Conservation (phyloP, 768 basidiomycete species). For the Trametes villosa region DNA sequence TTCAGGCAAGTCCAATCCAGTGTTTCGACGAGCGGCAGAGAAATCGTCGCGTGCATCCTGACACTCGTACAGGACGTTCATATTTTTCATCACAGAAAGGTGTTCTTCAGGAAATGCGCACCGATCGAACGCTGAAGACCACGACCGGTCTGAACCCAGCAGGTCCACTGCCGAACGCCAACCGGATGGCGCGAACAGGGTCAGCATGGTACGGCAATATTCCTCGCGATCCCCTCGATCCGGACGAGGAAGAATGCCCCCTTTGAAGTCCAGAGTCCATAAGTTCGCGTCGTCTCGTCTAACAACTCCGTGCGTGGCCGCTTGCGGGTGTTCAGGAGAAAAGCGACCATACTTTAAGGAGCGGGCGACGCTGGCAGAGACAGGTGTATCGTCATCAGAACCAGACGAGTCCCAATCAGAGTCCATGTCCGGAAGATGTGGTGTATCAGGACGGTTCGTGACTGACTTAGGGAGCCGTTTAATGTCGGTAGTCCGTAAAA, state of each 20-base stretch:
- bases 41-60: conserved; percentile 38
- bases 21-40: conserved; percentile 8
- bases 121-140: neutral
- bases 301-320: neutral
- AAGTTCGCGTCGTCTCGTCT: neutral
- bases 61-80: conserved; percentile 38
- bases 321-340: neutral
- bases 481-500: neutral
- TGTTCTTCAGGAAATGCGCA: conserved; percentile 23
- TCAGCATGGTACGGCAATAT: neutral
- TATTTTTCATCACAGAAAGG: conserved; percentile 25
- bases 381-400: neutral
- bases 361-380: no score
- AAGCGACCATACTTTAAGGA: neutral
- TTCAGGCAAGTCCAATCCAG: neutral
- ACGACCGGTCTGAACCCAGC: neutral
- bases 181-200: neutral
- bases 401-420: neutral
- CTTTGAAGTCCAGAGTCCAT: neutral
- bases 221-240: conserved; percentile 1
- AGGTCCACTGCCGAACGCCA: conserved; percentile 1
- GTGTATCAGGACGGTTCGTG: neutral
- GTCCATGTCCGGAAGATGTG: neutral
- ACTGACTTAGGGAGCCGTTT: neutral
- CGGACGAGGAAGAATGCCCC: neutral